phyloP scores from a whole-genome alignment of 768 basidiomycete species.

The Collybia sp. region DNA sequence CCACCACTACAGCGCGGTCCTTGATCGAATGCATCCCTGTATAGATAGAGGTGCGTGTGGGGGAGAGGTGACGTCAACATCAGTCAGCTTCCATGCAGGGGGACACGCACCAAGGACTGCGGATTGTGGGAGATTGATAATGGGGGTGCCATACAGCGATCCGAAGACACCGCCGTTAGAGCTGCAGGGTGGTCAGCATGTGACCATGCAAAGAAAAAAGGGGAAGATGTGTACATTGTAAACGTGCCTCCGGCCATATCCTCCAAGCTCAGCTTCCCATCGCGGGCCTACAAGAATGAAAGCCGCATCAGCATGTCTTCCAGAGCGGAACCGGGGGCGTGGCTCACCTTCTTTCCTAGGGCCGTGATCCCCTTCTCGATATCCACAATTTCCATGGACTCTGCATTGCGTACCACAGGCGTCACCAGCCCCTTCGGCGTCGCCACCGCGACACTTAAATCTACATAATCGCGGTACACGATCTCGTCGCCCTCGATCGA shows the following conservation, averaged over 20 bases:
- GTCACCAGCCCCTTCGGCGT: constrained; percentile 98
- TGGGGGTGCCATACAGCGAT: constrained; percentile 95
- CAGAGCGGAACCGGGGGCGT: not conserved
- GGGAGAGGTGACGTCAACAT: not conserved
- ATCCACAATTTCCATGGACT: constrained; percentile 79
- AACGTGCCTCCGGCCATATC: constrained; percentile 99
- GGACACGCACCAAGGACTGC: constrained; percentile 74
- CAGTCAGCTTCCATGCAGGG: not conserved
- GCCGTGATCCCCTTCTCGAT: constrained; percentile 92
- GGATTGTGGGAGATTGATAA: constrained; percentile 94
- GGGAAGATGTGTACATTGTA: constrained; percentile 70
- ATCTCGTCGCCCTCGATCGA: constrained; percentile 93
- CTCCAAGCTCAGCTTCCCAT: constrained; percentile 92
- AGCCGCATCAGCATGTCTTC: not conserved
- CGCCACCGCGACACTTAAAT: constrained; percentile 93
- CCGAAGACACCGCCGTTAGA: constrained; percentile 99
- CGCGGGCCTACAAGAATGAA: constrained; percentile 54
- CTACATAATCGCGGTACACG: constrained; percentile 88
- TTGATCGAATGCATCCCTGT: constrained; percentile 93
- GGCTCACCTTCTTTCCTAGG: constrained; percentile 79
- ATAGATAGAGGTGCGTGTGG: not conserved
- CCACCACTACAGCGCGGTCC: constrained; percentile 83
- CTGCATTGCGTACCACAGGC: constrained; percentile 90
- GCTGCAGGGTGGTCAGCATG: constrained; percentile 31
- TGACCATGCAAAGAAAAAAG: not conserved